phyloP scores from a whole-genome alignment of 2,329 filamentous ascomycete species.

The Stagonosporopsis chrysanthemi region DNA sequence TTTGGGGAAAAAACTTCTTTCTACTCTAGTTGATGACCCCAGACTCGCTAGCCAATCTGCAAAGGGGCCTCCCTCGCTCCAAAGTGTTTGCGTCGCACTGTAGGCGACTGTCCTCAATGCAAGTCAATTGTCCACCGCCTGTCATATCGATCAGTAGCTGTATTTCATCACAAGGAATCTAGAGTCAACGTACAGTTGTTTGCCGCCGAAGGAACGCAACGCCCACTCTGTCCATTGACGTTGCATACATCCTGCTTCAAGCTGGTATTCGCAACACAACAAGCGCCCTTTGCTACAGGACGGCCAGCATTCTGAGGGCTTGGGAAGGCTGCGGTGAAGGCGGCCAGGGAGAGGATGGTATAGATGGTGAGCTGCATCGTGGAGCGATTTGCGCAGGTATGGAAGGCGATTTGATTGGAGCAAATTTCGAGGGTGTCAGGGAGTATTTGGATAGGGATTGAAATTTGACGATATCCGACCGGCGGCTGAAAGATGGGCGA shows the following conservation, averaged over 20 bases:
- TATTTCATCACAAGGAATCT: background rate
- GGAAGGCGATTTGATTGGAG: background rate
- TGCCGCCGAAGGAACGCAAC: constrained; percentile 35
- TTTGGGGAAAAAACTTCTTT: too few relatives aligned
- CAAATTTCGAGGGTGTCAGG: too few relatives aligned
- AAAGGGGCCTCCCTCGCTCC: constrained; percentile 36
- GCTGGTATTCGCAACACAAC: constrained; percentile 37
- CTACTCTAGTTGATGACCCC: background rate
- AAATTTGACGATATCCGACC: background rate
- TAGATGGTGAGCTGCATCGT: constrained; percentile 38
- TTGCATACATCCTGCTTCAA: constrained; percentile 44
- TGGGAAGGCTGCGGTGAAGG: constrained; percentile 30
- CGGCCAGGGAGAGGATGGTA: constrained; percentile 28
- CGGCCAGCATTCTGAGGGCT: constrained; percentile 33
- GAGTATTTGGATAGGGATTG: background rate
- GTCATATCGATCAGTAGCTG: background rate
- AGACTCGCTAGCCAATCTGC: constrained; percentile 15
- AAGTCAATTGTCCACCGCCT: constrained; percentile 39
- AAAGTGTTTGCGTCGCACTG: constrained; percentile 34
- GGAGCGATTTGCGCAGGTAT: background rate
- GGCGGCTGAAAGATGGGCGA: background rate
- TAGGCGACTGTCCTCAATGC: constrained; percentile 36
- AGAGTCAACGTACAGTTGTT: constrained; percentile 32
- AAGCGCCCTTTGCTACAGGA: constrained; percentile 35
- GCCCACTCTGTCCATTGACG: constrained; percentile 36